Evolutionary conservation across 1,284 basidiomycete species (phyloP).

Genomic region (Sporisorium exsertum): DNA sequence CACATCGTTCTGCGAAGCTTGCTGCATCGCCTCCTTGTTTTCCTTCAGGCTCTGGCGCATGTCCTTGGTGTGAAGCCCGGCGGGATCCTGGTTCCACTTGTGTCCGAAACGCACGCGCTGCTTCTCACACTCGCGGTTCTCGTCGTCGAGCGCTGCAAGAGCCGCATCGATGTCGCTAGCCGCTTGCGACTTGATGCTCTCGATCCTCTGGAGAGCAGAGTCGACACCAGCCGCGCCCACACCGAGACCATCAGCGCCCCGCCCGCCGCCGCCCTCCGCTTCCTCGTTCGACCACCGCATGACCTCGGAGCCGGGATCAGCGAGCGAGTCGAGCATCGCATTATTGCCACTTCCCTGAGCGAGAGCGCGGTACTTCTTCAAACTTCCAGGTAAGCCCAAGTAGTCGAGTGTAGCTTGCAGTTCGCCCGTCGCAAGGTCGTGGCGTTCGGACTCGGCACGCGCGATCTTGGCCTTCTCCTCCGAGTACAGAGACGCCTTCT

Average conservation of each 20-base stretch:
- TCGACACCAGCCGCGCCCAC: conserved; percentile 53
- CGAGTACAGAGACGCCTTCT: conserved; percentile 94
- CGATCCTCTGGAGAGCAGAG: conserved; percentile 46
- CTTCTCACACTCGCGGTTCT: conserved; percentile 70
- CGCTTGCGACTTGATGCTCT: conserved; percentile 47
- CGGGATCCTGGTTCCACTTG: conserved; percentile 89
- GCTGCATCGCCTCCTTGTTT: conserved; percentile 80
- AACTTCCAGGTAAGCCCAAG: conserved; percentile 81
- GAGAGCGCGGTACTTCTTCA: conserved; percentile 82
- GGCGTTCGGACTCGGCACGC: conserved; percentile 86
- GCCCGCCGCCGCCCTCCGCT: conserved; percentile 76
- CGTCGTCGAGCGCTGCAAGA: conserved; percentile 59
- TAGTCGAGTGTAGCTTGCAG: conserved; percentile 83
- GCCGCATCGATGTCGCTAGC: conserved; percentile 46
- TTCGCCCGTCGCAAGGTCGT: conserved; percentile 85
- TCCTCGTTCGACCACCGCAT: conserved; percentile 78
- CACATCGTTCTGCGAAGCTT: conserved; percentile 82
- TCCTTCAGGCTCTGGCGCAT: conserved; percentile 84
- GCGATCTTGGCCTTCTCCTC: conserved; percentile 99
- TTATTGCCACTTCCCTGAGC: conserved; percentile 74
- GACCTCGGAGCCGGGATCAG: conserved; percentile 79
- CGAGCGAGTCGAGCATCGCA: conserved; percentile 69
- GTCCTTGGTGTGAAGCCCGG: conserved; percentile 74
- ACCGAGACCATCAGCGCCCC: conserved; percentile 75
- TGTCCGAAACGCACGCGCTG: conserved; percentile 81